Evolutionary conservation across 1,284 basidiomycete genomes (phyloP).

Genomic region (Ganoderma meredithae): DNA sequence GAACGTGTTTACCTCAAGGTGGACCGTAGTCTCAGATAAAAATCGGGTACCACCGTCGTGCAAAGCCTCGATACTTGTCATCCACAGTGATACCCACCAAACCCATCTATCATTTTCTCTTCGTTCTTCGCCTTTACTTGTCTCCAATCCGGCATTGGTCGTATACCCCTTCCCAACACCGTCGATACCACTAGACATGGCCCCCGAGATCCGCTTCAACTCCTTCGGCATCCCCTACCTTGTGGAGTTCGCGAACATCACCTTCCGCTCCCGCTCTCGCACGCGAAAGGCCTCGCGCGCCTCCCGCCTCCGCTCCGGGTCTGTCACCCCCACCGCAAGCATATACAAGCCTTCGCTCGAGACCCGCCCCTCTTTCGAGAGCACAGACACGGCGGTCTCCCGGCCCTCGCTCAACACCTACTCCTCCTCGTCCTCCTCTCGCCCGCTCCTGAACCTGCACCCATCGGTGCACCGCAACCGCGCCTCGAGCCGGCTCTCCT

Average conservation of each 20-base stretch:
- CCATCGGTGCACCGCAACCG: constrained; percentile 13
- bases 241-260: constrained; percentile 54
- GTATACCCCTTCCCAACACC: constrained; percentile 10
- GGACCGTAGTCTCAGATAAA: constrained; percentile 15
- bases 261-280: constrained; percentile 44
- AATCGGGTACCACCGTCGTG: constrained; percentile 10
- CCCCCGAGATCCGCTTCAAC: constrained; percentile 49
- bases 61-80: constrained; percentile 19
- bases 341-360: constrained; percentile 14
- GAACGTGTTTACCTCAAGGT: constrained; percentile 31
- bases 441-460: constrained; percentile 11
- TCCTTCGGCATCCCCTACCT: constrained; percentile 50
- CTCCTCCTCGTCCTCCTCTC: not conserved
- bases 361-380: constrained; percentile 6
- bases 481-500: constrained; percentile 18
- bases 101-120: constrained; percentile 12
- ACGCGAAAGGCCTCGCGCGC: constrained; percentile 6
- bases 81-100: constrained; percentile 11
- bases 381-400: not conserved
- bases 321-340: constrained; percentile 6
- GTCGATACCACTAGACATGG: constrained; percentile 30
- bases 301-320: not conserved
- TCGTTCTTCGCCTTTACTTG: constrained; percentile 1
- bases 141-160: constrained; percentile 38
- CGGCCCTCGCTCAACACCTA: constrained; percentile 18